Conservation (phyloP, 257 asterid genomes). For the Penstemon eatonii region DNA sequence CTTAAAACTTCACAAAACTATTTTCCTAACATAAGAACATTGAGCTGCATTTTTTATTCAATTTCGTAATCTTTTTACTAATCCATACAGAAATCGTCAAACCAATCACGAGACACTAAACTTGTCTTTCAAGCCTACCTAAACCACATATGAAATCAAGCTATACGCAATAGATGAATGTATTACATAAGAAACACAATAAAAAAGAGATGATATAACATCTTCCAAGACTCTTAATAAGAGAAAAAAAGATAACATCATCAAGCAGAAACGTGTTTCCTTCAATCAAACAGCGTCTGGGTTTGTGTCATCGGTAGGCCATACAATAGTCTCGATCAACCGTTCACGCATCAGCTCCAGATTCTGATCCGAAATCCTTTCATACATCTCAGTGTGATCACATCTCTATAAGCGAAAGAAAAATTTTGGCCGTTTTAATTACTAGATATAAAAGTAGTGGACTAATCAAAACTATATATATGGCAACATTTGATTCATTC, state of each 20-base stretch:
- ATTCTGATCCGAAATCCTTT: slow-evolving; percentile 79
- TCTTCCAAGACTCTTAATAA: slow-evolving; percentile 5
- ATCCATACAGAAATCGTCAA: not conserved
- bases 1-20: too few species aligned
- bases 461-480: not conserved
- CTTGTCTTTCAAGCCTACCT: not conserved
- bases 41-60: too few species aligned
- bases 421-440: not conserved
- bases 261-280: not conserved
- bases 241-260: not conserved
- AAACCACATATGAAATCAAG: not conserved
- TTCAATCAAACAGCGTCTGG: slow-evolving; percentile 51
- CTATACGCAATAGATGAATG: not conserved
- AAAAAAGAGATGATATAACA: not conserved
- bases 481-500: not conserved
- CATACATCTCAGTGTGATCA: slow-evolving; percentile 77
- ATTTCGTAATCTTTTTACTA: too few species aligned
- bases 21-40: too few species aligned
- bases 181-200: not conserved
- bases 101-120: not conserved
- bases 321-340: slow-evolving; percentile 72
- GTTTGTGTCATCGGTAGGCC: slow-evolving; percentile 79
- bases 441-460: not conserved
- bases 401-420: slow-evolving; percentile 50
- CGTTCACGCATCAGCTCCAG: slow-evolving; percentile 84